Evolutionary conservation across 257 asterid species (phyloP).

Genomic region (Anisodus tanguticus): DNA sequence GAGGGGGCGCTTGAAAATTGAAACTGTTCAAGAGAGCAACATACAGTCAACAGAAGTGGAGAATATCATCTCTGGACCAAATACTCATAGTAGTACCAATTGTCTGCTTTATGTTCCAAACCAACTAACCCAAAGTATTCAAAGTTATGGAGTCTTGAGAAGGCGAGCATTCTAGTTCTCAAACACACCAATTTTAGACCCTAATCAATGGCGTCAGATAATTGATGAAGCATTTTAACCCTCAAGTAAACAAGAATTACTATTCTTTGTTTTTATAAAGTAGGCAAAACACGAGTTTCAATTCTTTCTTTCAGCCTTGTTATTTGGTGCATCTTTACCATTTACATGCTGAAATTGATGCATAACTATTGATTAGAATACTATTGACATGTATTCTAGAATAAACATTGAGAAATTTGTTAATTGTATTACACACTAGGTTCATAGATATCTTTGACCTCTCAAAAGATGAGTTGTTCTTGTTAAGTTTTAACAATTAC

Average conservation of each 20-base stretch:
- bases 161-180: not conserved
- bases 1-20: constrained; percentile 86
- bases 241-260: constrained; percentile 6
- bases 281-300: not conserved
- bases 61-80: constrained; percentile 21
- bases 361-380: not conserved
- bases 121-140: not conserved
- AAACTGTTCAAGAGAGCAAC: constrained; percentile 51
- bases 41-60: constrained; percentile 6
- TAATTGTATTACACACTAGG: not conserved
- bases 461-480: not conserved
- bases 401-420: constrained; percentile 2
- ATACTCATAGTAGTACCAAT: not conserved
- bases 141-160: not conserved
- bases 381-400: not conserved
- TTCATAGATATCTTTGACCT: not conserved
- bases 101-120: not conserved
- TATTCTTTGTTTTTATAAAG: not conserved
- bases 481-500: not conserved
- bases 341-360: not conserved
- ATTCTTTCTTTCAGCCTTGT: not conserved
- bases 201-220: not conserved
- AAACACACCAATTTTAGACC: not conserved
- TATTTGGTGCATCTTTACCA: constrained; percentile 19
- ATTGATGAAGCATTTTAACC: not conserved